Base-by-base conservation (phyloP, 106 monocot species). In the Acorus gramineus region DNA sequence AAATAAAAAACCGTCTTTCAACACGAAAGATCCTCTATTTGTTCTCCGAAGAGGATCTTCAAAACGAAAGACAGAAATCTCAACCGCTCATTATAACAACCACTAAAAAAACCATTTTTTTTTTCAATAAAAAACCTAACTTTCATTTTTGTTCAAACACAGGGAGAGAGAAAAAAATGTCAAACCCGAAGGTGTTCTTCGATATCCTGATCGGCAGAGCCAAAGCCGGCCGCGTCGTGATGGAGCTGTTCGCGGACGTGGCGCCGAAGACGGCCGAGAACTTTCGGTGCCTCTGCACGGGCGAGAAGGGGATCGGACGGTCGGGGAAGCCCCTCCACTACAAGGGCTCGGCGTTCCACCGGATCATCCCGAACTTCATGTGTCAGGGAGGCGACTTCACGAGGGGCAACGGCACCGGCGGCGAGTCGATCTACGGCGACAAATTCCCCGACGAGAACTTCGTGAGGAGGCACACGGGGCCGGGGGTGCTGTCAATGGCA, bases 321-420 rank as follows among this genome's bases (percentile, higher is more conserved):
- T 66, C 77, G 1, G 86, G 92, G 44, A 92, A 84, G 71, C 72
- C 81, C 8, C 66, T 87, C 55, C 87, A 92, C 69, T 92, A 87
- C 77, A 92, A 87, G 63, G 92, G 84, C 50, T 86, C 86, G 0
- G 7, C 50, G 13, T 92, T 92, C 64, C 92, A 92, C 69, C 78
- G 92, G 7, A 92, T 86, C 44, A 92, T 92, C 43, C 92, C 92
- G 6, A 54, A 52, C 12, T 92, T 92, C 76, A 92, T 87, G 87
- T 87, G 86, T 71, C 84, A 92, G 66, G 92, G 92, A 2, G 92
- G 92, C 13, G 92, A 92, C 52, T 87, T 91, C 74, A 91, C 91
- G 28, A 58, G 74, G 7, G 91, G 86, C 44, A 86, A 91, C 50
- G 91, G 91, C 11, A 92, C 86, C 1, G 92, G 92, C 52, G 92